Evolutionary conservation across 495 filamentous ascomycete genomes (phyloP), one percentile per base, ranked within the genome.

Genomic region (Penicillium paxilli): DNA sequence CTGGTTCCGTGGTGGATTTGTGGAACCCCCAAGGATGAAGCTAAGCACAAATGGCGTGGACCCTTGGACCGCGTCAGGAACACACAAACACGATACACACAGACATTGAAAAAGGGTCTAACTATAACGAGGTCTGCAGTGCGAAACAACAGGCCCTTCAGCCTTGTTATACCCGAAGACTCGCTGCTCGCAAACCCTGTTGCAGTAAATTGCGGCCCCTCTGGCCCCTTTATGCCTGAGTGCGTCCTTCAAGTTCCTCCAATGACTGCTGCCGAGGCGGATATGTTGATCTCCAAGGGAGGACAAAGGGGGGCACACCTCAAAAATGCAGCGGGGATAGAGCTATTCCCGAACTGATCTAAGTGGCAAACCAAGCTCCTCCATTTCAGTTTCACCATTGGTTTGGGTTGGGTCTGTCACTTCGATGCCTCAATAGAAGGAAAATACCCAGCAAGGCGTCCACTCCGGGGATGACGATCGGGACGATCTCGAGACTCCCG

Each of bases 391-490:
- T 50, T 49, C 38, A 45, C 45, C 24, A 17, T 8, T 49, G 44
- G 41, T 37, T 44, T 26, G 40, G 20, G 25, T 7, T 25, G 19
- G 33, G 7, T 38, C 19, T 40, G 21, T 40, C 33, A 41, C 5
- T 19, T 25, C 12, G 12, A 25, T 44, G 44, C 44, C 19, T 41
- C 44, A 40, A 49, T 33, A 7, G 40, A 2, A 42, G 46, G 41
- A 38, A 21, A 12, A 44, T 14, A 17, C 23, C 22, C 47, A 46
- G 40, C 26, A 51, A 23, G 23, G 12, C 28, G 49, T 51, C 47
- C 54, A 55, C 52, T 49, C 53, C 8, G 53, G 53, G 47, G 47
- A 44, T 32, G 53, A 37, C 41, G 47, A 56, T 51, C 53, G 17
- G 17, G 32, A 32, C 41, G 54, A 56, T 56, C 54, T 46, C 26